A percentile compares a stretch with the other conserved stretches of the same genome.
These are phyloP conservation scores for Ilex paraguariensis DNA, from an alignment of 305 asterid genomes.

Conservation along the genomic window DNA sequence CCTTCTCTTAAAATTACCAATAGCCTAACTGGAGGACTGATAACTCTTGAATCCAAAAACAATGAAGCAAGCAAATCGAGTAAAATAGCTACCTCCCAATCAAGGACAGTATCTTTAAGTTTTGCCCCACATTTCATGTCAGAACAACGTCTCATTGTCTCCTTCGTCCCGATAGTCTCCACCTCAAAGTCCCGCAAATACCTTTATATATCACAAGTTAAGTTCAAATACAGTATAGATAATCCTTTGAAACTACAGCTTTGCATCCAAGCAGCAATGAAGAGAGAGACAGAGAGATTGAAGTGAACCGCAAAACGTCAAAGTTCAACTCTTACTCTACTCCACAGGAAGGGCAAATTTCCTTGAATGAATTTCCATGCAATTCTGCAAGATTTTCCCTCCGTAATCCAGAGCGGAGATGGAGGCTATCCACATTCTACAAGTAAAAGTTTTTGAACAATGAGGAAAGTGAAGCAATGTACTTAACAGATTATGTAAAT, in stretches of 20 bases:
- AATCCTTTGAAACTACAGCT: too few relatives aligned
- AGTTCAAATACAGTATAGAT: too few relatives aligned
- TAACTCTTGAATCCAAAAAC: too few relatives aligned
- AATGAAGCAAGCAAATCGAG: too few relatives aligned
- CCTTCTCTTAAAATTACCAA: too few relatives aligned
- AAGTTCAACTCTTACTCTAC: slow-evolving; percentile 55
- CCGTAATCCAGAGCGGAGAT: slow-evolving; percentile 90
- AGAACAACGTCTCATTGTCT: slow-evolving; percentile 75
- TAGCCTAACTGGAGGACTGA: too few relatives aligned
- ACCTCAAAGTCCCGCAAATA: slow-evolving; percentile 87
- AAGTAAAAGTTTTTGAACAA: neutral
- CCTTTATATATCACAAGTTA: slow-evolving; percentile 30
- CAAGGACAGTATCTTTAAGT: slow-evolving; percentile 93
- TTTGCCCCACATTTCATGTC: slow-evolving; percentile 59
- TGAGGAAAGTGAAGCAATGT: too few relatives aligned
- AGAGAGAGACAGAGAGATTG: too few relatives aligned
- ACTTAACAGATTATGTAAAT: too few relatives aligned
- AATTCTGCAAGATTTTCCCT: slow-evolving; percentile 84
- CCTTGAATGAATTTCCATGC: slow-evolving; percentile 92
- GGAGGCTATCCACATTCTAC: slow-evolving; percentile 92
- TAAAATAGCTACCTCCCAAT: slow-evolving; percentile 73
- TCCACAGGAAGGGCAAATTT: slow-evolving; percentile 78
- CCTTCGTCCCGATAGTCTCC: slow-evolving; percentile 90
- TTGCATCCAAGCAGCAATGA: too few relatives aligned
- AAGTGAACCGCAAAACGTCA: too few relatives aligned